Base-by-base conservation (phyloP, 176 grass and related monocot genomes). In the Zea luxurians region DNA sequence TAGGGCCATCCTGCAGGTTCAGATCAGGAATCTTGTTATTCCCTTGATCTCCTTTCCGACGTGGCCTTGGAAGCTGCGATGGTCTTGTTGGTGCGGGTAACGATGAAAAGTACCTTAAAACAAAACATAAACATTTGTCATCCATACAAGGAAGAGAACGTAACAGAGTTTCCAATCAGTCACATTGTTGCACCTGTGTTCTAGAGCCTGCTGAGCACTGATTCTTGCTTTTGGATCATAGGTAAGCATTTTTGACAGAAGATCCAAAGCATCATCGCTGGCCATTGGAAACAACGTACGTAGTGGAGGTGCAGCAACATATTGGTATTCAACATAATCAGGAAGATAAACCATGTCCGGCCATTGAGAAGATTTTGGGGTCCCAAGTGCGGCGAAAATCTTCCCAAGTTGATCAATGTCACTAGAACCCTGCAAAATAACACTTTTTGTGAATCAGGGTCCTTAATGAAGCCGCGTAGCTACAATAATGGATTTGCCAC, bases 321-420 rank as follows among this genome's bases (percentile, higher is more conserved):
- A 88, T 64, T 95, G 92, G 77, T 99, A 99, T 72, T 99, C 96
- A 70, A 99, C 96, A 89, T 99, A 99, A 91, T 99, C 96, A n/a
- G 92, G 96, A 83, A 99, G 96, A 85, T 87, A 99, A 78, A 83
- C 60, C 92, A 99, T 95, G 79, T 99, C 96, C 10, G 92, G 86
- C 96, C 96, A 99, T 60, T 99, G 96, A 73, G 90, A 89, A 68
- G 81, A 57, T 79, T 99, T 99, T 41, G 96, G 96, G 48, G 96
- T 99, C 35, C 96, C 96, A 85, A 99, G 92, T 58, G 96, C 84
- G 2, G 88, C 85, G 74, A 99, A 99, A 54, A 99, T 99, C 83
- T 99, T 99, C 82, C 96, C 92, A 12, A 99, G 88, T 80, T 99
- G 96, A 86, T 99, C 96, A 37, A 99, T 95, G 60, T 99, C 96